These are phyloP conservation scores for Talaromyces islandicus DNA, from an alignment of 2,329 filamentous ascomycete genomes.

Conservation along the genomic window DNA sequence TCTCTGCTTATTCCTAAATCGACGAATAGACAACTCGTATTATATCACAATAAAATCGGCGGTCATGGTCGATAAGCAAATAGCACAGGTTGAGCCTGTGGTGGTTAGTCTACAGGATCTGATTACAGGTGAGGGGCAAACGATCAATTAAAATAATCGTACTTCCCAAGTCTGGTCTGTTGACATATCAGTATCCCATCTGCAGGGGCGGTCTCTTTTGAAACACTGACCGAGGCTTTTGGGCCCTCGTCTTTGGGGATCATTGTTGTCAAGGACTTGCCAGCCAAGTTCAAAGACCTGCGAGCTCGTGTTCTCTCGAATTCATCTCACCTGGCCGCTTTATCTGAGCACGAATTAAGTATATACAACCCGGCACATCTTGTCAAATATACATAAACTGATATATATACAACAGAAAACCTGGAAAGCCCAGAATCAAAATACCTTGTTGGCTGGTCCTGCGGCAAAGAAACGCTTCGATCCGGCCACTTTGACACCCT, in stretches of 20 bases:
- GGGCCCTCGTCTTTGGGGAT: slow-evolving; percentile 88
- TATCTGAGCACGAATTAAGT: slow-evolving; percentile 68
- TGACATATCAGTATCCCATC: neutral
- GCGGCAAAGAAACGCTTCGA: slow-evolving; percentile 58
- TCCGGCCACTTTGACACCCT: slow-evolving; percentile 57
- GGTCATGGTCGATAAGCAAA: neutral
- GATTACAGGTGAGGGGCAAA: slow-evolving; percentile 34
- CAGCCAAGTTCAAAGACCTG: slow-evolving; percentile 63
- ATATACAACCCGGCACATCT: slow-evolving; percentile 29
- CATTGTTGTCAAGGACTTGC: slow-evolving; percentile 83
- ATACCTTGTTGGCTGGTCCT: slow-evolving; percentile 60
- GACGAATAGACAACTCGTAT: neutral
- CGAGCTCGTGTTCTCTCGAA: slow-evolving; percentile 74
- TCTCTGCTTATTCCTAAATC: neutral
- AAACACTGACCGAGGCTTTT: slow-evolving; percentile 61
- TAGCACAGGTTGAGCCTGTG: slow-evolving; percentile 33
- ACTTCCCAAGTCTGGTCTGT: neutral
- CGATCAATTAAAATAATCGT: too few relatives aligned
- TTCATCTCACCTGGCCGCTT: slow-evolving; percentile 79
- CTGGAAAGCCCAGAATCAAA: slow-evolving; percentile 44
- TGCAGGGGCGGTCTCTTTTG: slow-evolving; percentile 36
- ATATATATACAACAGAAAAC: slow-evolving; percentile 25
- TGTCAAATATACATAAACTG: slow-evolving; percentile 29
- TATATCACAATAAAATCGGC: neutral
- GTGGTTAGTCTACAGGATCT: slow-evolving; percentile 46